Conservation (phyloP, 164 flowering plant genomes). For the Annona cherimola region DNA sequence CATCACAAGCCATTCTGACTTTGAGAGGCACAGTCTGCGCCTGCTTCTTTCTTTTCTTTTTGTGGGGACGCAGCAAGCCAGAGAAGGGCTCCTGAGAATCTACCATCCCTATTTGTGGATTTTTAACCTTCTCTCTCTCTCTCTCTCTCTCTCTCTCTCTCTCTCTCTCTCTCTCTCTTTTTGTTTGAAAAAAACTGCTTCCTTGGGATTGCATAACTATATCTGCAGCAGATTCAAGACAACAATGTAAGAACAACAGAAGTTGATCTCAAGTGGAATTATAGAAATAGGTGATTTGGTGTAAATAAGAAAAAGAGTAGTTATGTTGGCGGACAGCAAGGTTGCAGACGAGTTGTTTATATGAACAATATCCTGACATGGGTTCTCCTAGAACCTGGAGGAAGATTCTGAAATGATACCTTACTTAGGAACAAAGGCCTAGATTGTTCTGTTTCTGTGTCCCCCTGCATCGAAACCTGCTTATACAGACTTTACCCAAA, state of each 20-base stretch:
- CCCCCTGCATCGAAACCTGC: constrained; percentile 20
- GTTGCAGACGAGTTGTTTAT: background rate
- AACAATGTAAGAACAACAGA: background rate
- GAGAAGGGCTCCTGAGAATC: constrained; percentile 68
- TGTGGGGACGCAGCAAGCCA: constrained; percentile 36
- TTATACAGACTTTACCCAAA: constrained; percentile 29
- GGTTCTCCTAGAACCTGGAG: constrained; percentile 17
- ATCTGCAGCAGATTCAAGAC: background rate
- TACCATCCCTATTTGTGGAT: constrained; percentile 36
- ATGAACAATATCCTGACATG: constrained; percentile 4
- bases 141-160: no score
- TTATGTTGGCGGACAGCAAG: background rate
- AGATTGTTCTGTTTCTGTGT: constrained; percentile 5
- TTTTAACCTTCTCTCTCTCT: background rate
- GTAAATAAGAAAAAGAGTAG: background rate
- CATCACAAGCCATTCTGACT: constrained; percentile 90
- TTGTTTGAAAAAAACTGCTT: background rate
- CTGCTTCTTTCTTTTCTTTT: constrained; percentile 46
- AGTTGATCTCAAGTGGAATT: background rate
- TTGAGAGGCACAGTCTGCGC: constrained; percentile 63
- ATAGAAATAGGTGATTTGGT: background rate
- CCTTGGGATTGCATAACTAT: background rate
- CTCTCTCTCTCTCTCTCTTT: no score
- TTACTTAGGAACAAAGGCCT: background rate
- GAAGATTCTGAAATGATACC: constrained; percentile 20